Evolutionary conservation across 1,284 basidiomycete genomes (phyloP).

Genomic region (Porogramme epimiltina): DNA sequence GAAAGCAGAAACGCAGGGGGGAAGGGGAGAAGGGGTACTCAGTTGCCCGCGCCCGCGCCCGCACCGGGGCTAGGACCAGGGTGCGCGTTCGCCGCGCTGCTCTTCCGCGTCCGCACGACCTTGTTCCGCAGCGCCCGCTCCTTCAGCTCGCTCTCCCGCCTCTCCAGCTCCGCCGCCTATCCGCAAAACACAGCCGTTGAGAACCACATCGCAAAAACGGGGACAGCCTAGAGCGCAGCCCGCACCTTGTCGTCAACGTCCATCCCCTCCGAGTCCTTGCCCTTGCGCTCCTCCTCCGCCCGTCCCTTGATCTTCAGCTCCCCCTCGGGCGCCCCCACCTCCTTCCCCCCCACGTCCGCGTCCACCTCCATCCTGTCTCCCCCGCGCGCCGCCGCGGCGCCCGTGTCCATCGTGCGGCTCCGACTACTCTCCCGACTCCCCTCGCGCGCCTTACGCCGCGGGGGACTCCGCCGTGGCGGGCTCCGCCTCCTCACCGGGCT

Average conservation of each 20-base stretch:
- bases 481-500: constrained; percentile 24
- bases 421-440: constrained; percentile 24
- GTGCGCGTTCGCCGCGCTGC: constrained; percentile 23
- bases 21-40: background rate
- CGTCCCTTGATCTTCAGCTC: constrained; percentile 78
- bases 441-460: constrained; percentile 21
- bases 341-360: constrained; percentile 22
- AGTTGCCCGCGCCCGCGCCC: background rate
- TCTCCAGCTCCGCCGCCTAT: constrained; percentile 46
- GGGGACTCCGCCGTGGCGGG: constrained; percentile 19
- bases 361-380: constrained; percentile 51
- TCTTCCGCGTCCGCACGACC: constrained; percentile 71
- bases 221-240: background rate
- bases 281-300: constrained; percentile 54
- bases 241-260: constrained; percentile 4
- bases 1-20: background rate
- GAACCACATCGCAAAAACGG: too few relatives aligned
- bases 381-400: constrained; percentile 9
- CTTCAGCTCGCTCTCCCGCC: constrained; percentile 73
- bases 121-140: constrained; percentile 80
- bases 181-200: too few relatives aligned
- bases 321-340: constrained; percentile 26
- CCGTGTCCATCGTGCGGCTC: constrained; percentile 23
- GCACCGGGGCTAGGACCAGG: too few relatives aligned
- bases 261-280: constrained; percentile 38